Percentiles rank a stretch among this genome's conserved stretches.
These are phyloP conservation scores for Crithidia expoeki DNA, from an alignment of 208 protist genomes.

Conservation along the genomic window DNA sequence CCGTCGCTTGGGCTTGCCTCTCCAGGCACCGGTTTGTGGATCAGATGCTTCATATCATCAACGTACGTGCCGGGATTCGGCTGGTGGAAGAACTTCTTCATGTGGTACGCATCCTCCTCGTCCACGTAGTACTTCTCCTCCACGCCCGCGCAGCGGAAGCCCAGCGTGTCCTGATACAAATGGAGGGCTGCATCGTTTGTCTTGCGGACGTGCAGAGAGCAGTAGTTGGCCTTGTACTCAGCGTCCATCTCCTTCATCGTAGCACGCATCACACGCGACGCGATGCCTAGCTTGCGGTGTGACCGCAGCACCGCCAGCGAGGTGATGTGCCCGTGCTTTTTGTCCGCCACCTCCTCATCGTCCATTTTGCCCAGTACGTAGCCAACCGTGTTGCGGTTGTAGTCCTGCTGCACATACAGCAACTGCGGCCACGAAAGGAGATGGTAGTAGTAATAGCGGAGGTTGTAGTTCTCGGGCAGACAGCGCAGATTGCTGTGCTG, in stretches of 20 bases:
- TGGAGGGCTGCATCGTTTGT: conserved; percentile 98
- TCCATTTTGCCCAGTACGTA: conserved; percentile 99
- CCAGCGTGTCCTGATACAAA: conserved; percentile 98
- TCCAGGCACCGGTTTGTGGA: conserved; percentile 49
- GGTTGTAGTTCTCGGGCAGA: conserved; percentile 99
- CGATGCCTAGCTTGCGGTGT: conserved; percentile 98
- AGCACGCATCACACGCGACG: conserved; percentile 96
- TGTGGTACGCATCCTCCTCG: conserved; percentile 97
- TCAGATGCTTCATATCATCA: conserved; percentile 56
- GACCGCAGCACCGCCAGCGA: conserved; percentile 97
- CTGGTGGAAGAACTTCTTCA: conserved; percentile 83
- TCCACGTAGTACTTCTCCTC: conserved; percentile 99
- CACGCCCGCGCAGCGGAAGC: conserved; percentile 95
- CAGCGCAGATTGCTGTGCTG: conserved; percentile 99
- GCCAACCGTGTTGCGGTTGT: conserved; percentile 97
- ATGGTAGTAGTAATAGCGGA: conserved; percentile 99
- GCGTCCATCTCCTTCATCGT: conserved; percentile 88
- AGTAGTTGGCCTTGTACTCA: conserved; percentile 96
- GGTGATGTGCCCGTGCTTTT: conserved; percentile 99
- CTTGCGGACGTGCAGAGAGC: conserved; percentile 98
- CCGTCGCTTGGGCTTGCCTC: conserved; percentile 18
- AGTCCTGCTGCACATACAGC: conserved; percentile 98
- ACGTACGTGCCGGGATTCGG: conserved; percentile 71
- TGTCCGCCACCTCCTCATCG: conserved; percentile 89
- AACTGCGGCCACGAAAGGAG: conserved; percentile 98